Evolutionary conservation across 495 filamentous ascomycete genomes (phyloP), one percentile per base, ranked within the genome.

Genomic region (Hypomontagnella monticulosa): DNA sequence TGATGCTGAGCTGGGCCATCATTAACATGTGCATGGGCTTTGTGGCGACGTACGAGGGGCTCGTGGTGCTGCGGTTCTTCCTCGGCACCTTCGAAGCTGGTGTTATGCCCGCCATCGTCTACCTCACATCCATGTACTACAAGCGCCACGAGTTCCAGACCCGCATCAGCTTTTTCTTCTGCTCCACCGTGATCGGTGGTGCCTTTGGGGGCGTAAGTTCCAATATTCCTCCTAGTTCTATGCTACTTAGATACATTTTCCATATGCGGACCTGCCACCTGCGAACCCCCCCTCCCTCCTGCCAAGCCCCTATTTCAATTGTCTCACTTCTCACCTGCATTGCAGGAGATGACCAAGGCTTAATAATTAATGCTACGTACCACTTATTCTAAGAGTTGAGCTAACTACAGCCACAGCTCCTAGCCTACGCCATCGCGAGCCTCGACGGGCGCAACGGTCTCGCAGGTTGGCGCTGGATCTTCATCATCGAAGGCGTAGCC

Each of bases 101-200:
- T 1, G 77, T 89, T 27, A 71, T 85, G 37, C 86, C 85, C 6
- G 86, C 82, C 71, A 75, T 80, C 16, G 73, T 78, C 16, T 88
- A 86, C 63, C 62, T 87, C 36, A 83, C 86, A 16, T 81, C 81
- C 8, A 85, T 85, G 80, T 90, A 85, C 57, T 91, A 91, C 69
- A 82, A 79, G 18, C 81, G 87, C 20, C 78, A 84, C 57, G 86
- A 92, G 66, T 75, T 86, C 40, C 86, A 85, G 70, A 77, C 82
- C 71, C 79, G 88, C 50, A 74, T 87, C 51, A 85, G 80, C 49
- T 65, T 87, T 4, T 87, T 86, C 75, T 88, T 86, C 75, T 82
- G 80, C 37, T 81, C 85, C 0, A 77, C 79, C 11, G 83, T 85
- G 63, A 49, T 88, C 8, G 84, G 84, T 12, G 87, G 88, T 23